Evolutionary conservation across 1,284 basidiomycete species (phyloP), one percentile per base, ranked within the genome.

Genomic region (Puccinia hordei): DNA sequence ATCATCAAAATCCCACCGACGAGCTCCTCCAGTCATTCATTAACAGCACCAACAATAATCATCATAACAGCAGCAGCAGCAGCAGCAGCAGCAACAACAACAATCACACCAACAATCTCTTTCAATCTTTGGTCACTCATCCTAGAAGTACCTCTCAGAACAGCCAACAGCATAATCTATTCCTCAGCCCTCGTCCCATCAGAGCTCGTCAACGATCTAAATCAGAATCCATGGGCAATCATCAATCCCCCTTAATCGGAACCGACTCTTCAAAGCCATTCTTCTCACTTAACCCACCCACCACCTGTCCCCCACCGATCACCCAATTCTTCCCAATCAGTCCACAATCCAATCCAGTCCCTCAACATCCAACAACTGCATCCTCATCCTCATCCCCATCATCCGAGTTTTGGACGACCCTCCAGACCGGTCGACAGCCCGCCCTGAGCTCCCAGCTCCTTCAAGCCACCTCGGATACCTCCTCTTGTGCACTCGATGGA

Each of bases 191-290:
- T 27, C 63, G 65, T 41, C 63, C 75, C 9, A 17, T 55, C 65
- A 24, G 65, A 55, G 33, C 27, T 1, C 44, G 75, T 30, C 75
- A 68, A 68, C 66, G 75, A 44, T 78, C 75, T 46, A 78, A 78
- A 59, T 78, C 75, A 0, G 75, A 78, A 69, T 76, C 74, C 1
- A 41, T 65, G 49, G 44, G 57, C 3, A 76, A 63, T 27, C 59
- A 59, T n/a, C 44, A 76, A 65, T 24, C 35, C 24, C 35, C 24
- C 30, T 35, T 8, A 19, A 74, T n/a, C 33, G 30, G 30, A 66
- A 44, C 30, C 35, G 30, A 66, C n/a, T 10, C 65, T 13, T 38
- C 10, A 1, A 73, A 53, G 33, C n/a, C 38, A 13, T 57, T 15
- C 22, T 73, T 38, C 53, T 55, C 17, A 17, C 46, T 38, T 6